Base-by-base conservation (phyloP, 139 green algal genomes). In the Tetradesmus obliquus region DNA sequence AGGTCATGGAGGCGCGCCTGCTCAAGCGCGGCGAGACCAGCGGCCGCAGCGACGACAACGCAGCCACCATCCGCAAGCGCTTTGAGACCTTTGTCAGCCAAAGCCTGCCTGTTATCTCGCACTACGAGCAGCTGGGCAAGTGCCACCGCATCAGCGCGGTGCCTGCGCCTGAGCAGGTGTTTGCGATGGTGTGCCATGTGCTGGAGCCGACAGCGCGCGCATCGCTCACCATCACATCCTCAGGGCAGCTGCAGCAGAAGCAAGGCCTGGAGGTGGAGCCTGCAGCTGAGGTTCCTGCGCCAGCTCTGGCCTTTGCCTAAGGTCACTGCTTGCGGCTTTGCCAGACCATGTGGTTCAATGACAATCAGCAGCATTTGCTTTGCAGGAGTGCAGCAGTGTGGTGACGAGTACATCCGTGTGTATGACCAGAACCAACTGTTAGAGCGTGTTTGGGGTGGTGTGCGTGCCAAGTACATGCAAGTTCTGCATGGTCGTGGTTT, bases 41-140 rank as follows among this genome's bases (percentile, higher is more conserved):
- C 74, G 98, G 98, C 0, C 95, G 98, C 60, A 96, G 95, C 58
- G 98, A 99, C 86, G 98, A 99, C 95, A 99, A 99, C 93, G 93
- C 93, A 4, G 96, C 98, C 72, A 99, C 97, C 53, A 99, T 99
- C 91, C 92, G 93, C 45, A 99, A 99, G 94, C 96, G 98, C 54
- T 99, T 99, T 93, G 94, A 95, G 87, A 98, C 97, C 20, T 99
- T 99, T 87, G 83, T 97, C 60, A 95, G 98, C 54, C 91, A 96
- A 72, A 97, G 92, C 81, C 93, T 99, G 95, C 98, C 98, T 1
- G 96, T 99, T 1, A 94, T 99, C 51, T 85, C 98, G 32, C 93
- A 98, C 93, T 99, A 99, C 82, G 87, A 95, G 54, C 53, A 17
- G 3, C 89, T 93, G 93, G 95, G 94, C 84, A 98, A 98, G 94